Evolutionary conservation across 2,329 filamentous ascomycete species (phyloP).

Genomic region (Colletotrichum sp.): DNA sequence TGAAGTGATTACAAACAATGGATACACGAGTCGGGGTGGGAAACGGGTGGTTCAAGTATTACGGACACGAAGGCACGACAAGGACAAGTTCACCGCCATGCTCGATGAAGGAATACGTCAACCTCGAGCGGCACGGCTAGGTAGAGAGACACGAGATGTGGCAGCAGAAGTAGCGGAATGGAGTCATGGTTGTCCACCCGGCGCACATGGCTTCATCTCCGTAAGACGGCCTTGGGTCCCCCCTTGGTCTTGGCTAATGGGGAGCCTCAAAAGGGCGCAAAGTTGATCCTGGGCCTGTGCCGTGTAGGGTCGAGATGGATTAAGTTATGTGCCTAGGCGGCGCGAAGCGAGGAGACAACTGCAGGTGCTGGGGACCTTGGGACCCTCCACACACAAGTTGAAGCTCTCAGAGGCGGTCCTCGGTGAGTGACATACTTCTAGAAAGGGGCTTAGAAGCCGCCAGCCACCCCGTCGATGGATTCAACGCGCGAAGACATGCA

Average conservation of each 20-base stretch:
- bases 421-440: constrained; percentile 18
- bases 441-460: constrained; percentile 20
- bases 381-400: neutral
- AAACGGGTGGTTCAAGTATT: constrained; percentile 18
- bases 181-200: constrained; percentile 15
- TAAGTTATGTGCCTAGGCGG: constrained; percentile 14
- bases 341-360: constrained; percentile 17
- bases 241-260: constrained; percentile 7
- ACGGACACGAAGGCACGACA: constrained; percentile 4
- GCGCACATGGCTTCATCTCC: constrained; percentile 19
- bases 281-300: neutral
- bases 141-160: constrained; percentile 13
- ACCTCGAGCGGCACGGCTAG: constrained; percentile 16
- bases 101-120: constrained; percentile 8
- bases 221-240: constrained; percentile 9
- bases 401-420: constrained; percentile 4
- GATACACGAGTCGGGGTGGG: constrained; percentile 7
- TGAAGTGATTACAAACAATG: constrained; percentile 8
- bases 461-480: constrained; percentile 16
- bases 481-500: constrained; percentile 9
- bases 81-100: constrained; percentile 21
- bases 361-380: constrained; percentile 6
- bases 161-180: neutral
- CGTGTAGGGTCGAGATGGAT: constrained; percentile 6
- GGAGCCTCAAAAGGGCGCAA: constrained; percentile 18